These are phyloP conservation scores for Hymenoscyphus fraxineus DNA, from an alignment of 2,329 filamentous ascomycete genomes.

Conservation along the genomic window DNA sequence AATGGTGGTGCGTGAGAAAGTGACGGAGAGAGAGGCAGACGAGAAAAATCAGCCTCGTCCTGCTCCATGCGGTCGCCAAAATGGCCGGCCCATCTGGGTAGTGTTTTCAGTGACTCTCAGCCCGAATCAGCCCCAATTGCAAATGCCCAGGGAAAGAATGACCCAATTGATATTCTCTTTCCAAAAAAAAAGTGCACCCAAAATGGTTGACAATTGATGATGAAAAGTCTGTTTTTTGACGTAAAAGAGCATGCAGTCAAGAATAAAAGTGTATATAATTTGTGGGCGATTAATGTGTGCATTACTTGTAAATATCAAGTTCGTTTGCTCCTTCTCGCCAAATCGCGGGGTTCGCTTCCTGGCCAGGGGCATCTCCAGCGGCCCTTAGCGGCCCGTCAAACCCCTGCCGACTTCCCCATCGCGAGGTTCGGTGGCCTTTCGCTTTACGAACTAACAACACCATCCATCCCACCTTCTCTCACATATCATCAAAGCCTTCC, in stretches of 20 bases:
- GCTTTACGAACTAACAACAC: not conserved
- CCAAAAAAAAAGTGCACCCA: too few species aligned
- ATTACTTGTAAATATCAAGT: not conserved
- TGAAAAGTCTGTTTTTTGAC: too few species aligned
- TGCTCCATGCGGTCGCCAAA: not conserved
- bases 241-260: too few species aligned
- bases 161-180: not conserved
- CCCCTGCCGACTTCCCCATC: not conserved
- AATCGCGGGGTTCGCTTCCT: not conserved
- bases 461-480: not conserved
- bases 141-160: not conserved
- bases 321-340: not conserved
- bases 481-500: conserved; percentile 7
- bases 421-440: not conserved
- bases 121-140: not conserved
- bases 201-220: too few species aligned
- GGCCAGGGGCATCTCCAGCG: not conserved
- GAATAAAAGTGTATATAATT: too few species aligned
- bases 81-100: not conserved
- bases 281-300: too few species aligned
- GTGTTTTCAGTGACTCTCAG: not conserved
- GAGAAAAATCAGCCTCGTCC: not conserved
- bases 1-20: not conserved
- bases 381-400: not conserved
- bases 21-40: not conserved